Evolutionary conservation across 192 early-diverging fungal genomes (phyloP).

Genomic region (Podila clonocystis): DNA sequence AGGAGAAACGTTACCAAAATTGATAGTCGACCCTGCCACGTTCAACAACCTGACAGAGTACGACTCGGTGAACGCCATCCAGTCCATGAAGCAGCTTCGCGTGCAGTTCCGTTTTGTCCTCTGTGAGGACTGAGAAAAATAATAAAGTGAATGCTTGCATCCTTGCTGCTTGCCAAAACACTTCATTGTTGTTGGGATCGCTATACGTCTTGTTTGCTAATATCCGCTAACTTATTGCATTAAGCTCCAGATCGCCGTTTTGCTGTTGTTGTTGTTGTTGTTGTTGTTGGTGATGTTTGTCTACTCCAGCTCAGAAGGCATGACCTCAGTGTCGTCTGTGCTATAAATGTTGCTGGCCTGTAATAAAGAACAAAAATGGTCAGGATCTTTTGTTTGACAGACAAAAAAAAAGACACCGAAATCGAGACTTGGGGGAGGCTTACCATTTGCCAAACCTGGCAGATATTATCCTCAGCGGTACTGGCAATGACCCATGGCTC

Average conservation of each 20-base stretch:
- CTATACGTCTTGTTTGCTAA: too few relatives aligned
- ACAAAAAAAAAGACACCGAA: background rate
- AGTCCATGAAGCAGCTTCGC: slow-evolving; percentile 2
- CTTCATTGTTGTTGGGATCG: too few relatives aligned
- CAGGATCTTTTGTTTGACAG: background rate
- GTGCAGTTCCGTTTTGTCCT: slow-evolving; percentile 42
- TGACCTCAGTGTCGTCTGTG: slow-evolving; percentile 54
- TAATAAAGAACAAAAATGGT: background rate
- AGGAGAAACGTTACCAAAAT: slow-evolving; percentile 2
- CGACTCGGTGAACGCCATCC: slow-evolving; percentile 10
- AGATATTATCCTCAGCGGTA: slow-evolving; percentile 96
- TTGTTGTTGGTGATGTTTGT: background rate
- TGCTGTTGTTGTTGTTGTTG: background rate
- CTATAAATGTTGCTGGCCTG: slow-evolving; percentile 67
- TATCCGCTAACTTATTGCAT: too few relatives aligned
- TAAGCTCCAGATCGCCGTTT: background rate
- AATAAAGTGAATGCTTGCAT: background rate
- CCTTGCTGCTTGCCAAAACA: background rate
- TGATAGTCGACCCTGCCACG: slow-evolving; percentile 33
- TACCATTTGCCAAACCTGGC: slow-evolving; percentile 99
- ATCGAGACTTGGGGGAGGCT: slow-evolving; percentile 11
- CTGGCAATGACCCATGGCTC: slow-evolving; percentile 95
- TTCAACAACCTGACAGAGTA: slow-evolving; percentile 33
- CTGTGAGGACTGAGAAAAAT: slow-evolving; percentile 12
- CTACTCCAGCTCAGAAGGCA: slow-evolving; percentile 52